phyloP scores from a whole-genome alignment of 2,329 filamentous ascomycete species.

The Colletotrichum tamarilloi region DNA sequence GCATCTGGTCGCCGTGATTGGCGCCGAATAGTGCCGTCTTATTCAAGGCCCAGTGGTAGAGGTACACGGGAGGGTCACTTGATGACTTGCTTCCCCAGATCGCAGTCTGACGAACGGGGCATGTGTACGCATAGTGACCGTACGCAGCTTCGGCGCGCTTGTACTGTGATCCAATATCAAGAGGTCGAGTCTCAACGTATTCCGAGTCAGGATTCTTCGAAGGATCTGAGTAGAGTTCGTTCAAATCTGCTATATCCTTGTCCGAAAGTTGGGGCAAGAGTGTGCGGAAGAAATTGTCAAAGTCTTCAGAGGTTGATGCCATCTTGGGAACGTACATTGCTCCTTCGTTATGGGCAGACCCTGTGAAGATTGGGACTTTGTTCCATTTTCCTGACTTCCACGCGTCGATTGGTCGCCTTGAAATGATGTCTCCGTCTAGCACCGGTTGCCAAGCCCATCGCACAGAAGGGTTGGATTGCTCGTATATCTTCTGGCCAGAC shows the following conservation, averaged over 20 bases:
- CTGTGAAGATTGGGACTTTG: conserved; percentile 45
- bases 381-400: conserved; percentile 47
- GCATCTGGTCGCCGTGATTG: conserved; percentile 55
- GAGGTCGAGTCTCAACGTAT: conserved; percentile 37
- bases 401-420: conserved; percentile 43
- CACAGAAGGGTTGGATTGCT: conserved; percentile 42
- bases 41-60: conserved; percentile 46
- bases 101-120: conserved; percentile 62
- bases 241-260: conserved; percentile 42
- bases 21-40: conserved; percentile 45
- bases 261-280: conserved; percentile 43
- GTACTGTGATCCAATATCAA: conserved; percentile 60
- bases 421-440: conserved; percentile 44
- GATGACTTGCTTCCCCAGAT: conserved; percentile 28
- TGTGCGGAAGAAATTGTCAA: conserved; percentile 41
- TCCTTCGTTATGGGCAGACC: conserved; percentile 44
- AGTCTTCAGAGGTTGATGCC: conserved; percentile 35
- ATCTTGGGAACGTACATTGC: conserved; percentile 41
- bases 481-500: conserved; percentile 44
- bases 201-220: conserved; percentile 45
- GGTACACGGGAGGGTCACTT: conserved; percentile 39
- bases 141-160: conserved; percentile 66
- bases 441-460: conserved; percentile 48
- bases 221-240: conserved; percentile 48
- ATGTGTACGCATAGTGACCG: conserved; percentile 64